Evolutionary conservation across 116 monocot species (phyloP), one percentile per base, ranked within the genome.

Genomic region (Papilionanthe hybrid): DNA sequence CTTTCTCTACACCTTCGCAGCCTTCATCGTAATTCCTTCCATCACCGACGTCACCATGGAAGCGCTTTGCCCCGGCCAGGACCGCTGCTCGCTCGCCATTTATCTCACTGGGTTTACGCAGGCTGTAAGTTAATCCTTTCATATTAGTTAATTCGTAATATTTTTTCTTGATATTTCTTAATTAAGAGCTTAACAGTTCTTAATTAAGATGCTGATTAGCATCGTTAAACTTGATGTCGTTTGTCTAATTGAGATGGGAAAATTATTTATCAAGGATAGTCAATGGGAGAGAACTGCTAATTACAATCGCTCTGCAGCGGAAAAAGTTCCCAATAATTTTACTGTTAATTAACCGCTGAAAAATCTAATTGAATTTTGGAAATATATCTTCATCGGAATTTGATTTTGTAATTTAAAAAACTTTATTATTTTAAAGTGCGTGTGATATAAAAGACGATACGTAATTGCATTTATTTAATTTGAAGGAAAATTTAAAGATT

Each of bases 61-160:
- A 18, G 92, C 91, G 0, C 85, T 98, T 72, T 94, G 97, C 81
- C 91, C 94, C 32, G 92, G 94, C 50, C 58, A 19, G 1, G 92
- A 91, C 77, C 72, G 90, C 65, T 97, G 97, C 89, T 83, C 89
- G 9, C 91, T 94, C 60, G 97, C 91, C 76, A 94, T 97, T 67
- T 97, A 94, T 78, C 94, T 98, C 85, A 78, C 78, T 45, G 97
- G 97, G 47, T 82, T 94, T 83, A 83, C 92, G 5, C 94, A 98
- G 55, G 91, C 88, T 1, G 97, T 97, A 80, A 82, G 88, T 15
- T 55, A 13, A 42, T 19, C 19, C 50, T 53, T 5, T 5, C 28
- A 15, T 15, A 7, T 27, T 9, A 22, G 25, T 63, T 25, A 27
- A 63, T 9, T 2, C 23, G 0, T 15, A 63, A 15, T 63, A 15